Base-by-base conservation (phyloP, 352 stramenopile genomes). In the Hyaloperonospora arabidopsidis region DNA sequence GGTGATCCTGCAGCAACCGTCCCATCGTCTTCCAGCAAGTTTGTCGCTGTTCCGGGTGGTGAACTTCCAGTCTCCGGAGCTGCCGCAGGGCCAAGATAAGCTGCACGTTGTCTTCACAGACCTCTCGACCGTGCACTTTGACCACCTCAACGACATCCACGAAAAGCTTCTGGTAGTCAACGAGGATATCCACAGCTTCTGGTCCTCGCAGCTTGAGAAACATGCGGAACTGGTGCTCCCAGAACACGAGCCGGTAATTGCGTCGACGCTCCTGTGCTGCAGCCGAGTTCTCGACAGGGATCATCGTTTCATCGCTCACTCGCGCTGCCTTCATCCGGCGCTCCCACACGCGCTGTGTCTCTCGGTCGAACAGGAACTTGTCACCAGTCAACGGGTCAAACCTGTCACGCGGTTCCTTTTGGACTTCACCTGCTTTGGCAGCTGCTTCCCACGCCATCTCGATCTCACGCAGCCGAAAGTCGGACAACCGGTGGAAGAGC, bases 11-110 rank as follows among this genome's bases (percentile, higher is more conserved):
- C 11, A 86, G 59, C 19, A 86, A 54, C 5, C 36, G 54, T 10
- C 47, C 45, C 45, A 69, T 68, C 12, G 67, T 84, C n/a, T 54
- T 48, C 67, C 65, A 74, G 41, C 49, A 74, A 14, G 59, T 87
- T 22, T 66, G 59, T 51, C 83, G 75, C 63, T 86, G 77, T 19
- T 89, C 81, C 14, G 74, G 77, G 40, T 92, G 79, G 34, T 92
- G 81, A 7, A 92, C 61, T 54, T 92, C 79, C 8, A 92, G 67
- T 25, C 81, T 67, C 14, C 46, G 60, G 18, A 92, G 67, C 1
- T 40, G 43, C 15, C 51, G 55, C 6, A 92, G 67, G 7, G 52
- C 40, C 19, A 74, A 40, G 25, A 92, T 65, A 23, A 78, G 55
- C 45, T 57, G 38, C 28, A 70, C 51, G 49, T 86, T 89, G 13